Conservation (phyloP, 1,284 basidiomycete genomes). For the Apiotrichum akiyoshidainum region DNA sequence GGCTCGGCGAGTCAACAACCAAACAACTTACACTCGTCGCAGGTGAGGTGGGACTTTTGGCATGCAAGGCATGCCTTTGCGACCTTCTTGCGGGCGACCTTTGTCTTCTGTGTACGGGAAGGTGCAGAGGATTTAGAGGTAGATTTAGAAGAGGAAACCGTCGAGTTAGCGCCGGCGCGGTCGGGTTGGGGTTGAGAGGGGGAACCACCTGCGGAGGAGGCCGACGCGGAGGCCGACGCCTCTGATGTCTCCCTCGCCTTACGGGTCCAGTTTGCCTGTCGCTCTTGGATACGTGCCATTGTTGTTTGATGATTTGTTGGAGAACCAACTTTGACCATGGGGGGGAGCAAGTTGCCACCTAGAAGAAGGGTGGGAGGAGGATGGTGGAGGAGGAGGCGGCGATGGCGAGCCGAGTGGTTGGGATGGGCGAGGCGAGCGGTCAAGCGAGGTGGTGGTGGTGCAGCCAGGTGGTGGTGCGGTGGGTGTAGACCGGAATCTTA, state of each 20-base stretch:
- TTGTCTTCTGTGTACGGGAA: conserved; percentile 11
- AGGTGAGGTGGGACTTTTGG: conserved; percentile 91
- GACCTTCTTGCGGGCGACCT: conserved; percentile 60
- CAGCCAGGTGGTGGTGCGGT: too few species aligned
- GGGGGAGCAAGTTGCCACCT: not conserved
- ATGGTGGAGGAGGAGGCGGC: too few species aligned
- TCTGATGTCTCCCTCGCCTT: conserved; percentile 13
- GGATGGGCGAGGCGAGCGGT: too few species aligned
- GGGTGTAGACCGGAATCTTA: too few species aligned
- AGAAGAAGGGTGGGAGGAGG: not conserved
- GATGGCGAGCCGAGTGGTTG: too few species aligned
- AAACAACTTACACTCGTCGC: conserved; percentile 75
- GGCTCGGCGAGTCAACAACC: not conserved
- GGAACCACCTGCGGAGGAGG: conserved; percentile 6
- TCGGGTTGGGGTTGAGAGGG: not conserved
- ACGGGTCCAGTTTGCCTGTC: conserved; percentile 10
- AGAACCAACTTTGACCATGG: not conserved
- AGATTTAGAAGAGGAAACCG: not conserved
- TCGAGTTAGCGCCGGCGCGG: not conserved
- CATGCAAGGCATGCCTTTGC: conserved; percentile 81
- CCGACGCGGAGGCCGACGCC: conserved; percentile 7
- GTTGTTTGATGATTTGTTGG: not conserved
- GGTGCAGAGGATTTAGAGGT: not conserved
- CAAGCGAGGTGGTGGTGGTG: too few species aligned
- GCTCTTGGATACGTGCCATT: conserved; percentile 15